These are phyloP conservation scores for Calendula officinalis DNA, from an alignment of 129 eudicot genomes.

Conservation along the genomic window DNA sequence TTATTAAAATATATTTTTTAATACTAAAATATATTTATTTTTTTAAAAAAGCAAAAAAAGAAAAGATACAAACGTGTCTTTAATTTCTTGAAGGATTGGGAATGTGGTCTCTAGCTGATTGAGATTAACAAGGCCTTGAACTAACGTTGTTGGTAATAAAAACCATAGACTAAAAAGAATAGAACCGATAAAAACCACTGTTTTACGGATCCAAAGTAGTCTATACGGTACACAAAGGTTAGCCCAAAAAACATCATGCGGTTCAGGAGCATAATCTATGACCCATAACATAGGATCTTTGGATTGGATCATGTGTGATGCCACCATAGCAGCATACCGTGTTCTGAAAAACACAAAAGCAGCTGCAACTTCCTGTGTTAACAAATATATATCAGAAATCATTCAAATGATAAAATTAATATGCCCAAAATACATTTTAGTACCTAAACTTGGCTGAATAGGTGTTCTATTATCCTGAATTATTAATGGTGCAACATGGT, in stretches of 20 bases:
- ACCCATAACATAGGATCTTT: constrained; percentile 92
- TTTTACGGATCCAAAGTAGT: constrained; percentile 82
- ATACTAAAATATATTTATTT: too few species aligned
- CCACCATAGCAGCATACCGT: constrained; percentile 89
- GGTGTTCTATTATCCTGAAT: too few species aligned
- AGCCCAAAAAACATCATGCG: constrained; percentile 75
- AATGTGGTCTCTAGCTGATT: constrained; percentile 45
- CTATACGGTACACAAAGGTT: constrained; percentile 75
- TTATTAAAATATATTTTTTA: too few species aligned
- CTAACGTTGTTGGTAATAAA: constrained; percentile 68
- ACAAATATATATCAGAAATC: neutral
- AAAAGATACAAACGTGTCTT: constrained; percentile 43
- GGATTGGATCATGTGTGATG: constrained; percentile 66
- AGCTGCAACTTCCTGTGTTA: constrained; percentile 80
- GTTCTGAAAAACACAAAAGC: constrained; percentile 87
- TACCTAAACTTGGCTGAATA: too few species aligned
- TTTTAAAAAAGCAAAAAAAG: neutral
- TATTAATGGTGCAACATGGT: too few species aligned
- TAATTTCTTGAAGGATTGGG: constrained; percentile 50
- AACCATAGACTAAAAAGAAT: constrained; percentile 64
- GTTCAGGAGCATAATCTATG: constrained; percentile 82
- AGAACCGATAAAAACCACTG: constrained; percentile 56
- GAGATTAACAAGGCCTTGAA: constrained; percentile 69
- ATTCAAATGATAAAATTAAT: neutral
- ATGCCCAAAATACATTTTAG: neutral